Conservation (phyloP, 352 stramenopile species). For the Sclerospora graminicola region DNA sequence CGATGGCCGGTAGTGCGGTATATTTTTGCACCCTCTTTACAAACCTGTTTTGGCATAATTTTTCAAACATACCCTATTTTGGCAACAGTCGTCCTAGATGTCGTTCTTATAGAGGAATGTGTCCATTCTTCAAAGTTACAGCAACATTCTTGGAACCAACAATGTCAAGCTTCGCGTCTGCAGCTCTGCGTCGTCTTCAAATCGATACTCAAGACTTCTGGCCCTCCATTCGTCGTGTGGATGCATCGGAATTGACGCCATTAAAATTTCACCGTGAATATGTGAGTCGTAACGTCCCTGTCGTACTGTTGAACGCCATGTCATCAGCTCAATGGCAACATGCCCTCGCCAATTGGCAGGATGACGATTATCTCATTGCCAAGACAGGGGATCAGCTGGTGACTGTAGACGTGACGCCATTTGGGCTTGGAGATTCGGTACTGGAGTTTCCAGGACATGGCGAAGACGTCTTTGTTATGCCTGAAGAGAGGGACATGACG, state of each 20-base stretch:
- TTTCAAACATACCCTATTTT: no score
- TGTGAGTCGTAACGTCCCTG: slow-evolving; percentile 66
- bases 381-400: slow-evolving; percentile 32
- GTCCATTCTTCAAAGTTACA: no score
- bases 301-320: slow-evolving; percentile 66
- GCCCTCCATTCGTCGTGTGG: slow-evolving; percentile 38
- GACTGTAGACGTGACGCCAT: slow-evolving; percentile 74
- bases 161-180: not conserved
- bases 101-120: no score
- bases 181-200: slow-evolving; percentile 25
- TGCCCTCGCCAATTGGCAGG: slow-evolving; percentile 36
- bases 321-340: slow-evolving; percentile 37
- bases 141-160: no score
- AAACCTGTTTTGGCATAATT: no score
- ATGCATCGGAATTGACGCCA: slow-evolving; percentile 28
- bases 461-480: slow-evolving; percentile 59
- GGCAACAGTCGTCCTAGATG: no score
- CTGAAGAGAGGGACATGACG: slow-evolving; percentile 69
- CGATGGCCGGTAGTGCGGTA: no score
- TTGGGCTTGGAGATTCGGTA: slow-evolving; percentile 59
- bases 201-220: slow-evolving; percentile 68
- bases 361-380: slow-evolving; percentile 44
- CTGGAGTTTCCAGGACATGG: slow-evolving; percentile 24
- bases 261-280: slow-evolving; percentile 66
- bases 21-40: no score